Conservation (phyloP, 129 eudicot genomes). For the Chrysanthemum lavandulifolium region DNA sequence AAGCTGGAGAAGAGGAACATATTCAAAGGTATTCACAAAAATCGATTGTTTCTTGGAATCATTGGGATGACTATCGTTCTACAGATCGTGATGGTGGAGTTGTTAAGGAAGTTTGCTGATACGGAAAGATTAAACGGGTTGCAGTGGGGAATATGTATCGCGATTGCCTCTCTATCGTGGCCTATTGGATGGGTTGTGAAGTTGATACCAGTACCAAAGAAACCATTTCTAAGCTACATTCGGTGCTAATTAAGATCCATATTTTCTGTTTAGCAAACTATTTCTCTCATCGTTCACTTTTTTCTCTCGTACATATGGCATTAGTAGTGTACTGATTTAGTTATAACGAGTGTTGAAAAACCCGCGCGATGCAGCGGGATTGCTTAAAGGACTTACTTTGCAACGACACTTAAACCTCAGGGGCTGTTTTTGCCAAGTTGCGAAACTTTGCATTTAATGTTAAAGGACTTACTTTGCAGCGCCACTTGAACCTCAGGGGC, state of each 20-base stretch:
- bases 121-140: conserved; percentile 61
- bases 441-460: too few relatives aligned
- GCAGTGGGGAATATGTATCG: conserved; percentile 73
- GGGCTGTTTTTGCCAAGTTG: too few relatives aligned
- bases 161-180: conserved; percentile 68
- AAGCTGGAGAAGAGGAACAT: conserved; percentile 74
- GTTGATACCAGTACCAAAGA: conserved; percentile 69
- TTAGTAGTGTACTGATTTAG: too few relatives aligned
- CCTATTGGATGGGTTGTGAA: conserved; percentile 74
- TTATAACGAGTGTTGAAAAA: too few relatives aligned
- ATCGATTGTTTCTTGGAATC: conserved; percentile 69
- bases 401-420: too few relatives aligned
- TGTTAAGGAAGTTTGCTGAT: conserved; percentile 68
- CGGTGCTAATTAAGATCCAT: not conserved
- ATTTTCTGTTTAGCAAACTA: too few relatives aligned
- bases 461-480: too few relatives aligned
- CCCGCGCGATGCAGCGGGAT: too few relatives aligned
- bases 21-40: conserved; percentile 56
- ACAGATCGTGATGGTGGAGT: conserved; percentile 86
- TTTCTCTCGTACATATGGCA: too few relatives aligned
- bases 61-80: conserved; percentile 65
- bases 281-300: too few relatives aligned
- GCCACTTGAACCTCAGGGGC: too few relatives aligned
- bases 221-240: conserved; percentile 55
- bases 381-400: too few relatives aligned